Percentiles rank a stretch among this genome's conserved stretches.
Evolutionary conservation across 192 early-diverging fungal species (phyloP).

Genomic region (Chytriomyces hyalinus): DNA sequence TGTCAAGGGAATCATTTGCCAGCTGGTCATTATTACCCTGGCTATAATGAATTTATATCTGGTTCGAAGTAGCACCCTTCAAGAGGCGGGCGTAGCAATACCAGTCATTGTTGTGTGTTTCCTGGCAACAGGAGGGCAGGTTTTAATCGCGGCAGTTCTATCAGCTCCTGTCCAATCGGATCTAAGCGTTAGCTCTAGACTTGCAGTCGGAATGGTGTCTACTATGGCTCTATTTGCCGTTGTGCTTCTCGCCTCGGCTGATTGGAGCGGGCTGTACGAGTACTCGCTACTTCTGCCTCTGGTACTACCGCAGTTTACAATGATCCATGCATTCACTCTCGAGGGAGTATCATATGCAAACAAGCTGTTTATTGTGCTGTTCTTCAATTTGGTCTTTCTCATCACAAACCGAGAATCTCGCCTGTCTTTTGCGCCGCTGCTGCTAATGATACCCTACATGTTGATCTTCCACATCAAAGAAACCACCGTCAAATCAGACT

Average conservation of each 20-base stretch:
- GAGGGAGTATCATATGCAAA: conserved; percentile 23
- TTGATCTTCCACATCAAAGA: conserved; percentile 29
- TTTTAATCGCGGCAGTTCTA: conserved; percentile 17
- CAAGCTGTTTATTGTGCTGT: background rate
- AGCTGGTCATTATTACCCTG: conserved; percentile 15
- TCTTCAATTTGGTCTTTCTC: conserved; percentile 3
- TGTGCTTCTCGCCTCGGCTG: conserved; percentile 3
- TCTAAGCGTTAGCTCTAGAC: conserved; percentile 2
- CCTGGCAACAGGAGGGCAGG: conserved; percentile 25
- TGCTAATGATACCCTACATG: conserved; percentile 15
- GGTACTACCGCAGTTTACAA: conserved; percentile 26
- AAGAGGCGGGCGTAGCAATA: background rate
- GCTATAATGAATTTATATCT: conserved; percentile 25
- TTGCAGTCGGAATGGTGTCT: conserved; percentile 29
- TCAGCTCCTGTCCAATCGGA: background rate
- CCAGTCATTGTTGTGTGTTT: conserved; percentile 10
- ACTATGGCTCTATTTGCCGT: conserved; percentile 17
- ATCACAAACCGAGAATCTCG: conserved; percentile 5
- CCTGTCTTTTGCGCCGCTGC: conserved; percentile 21
- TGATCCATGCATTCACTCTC: conserved; percentile 26
- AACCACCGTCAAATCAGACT: conserved; percentile 34
- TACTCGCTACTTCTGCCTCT: conserved; percentile 18
- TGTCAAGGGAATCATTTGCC: conserved; percentile 32
- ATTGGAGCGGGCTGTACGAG: background rate
- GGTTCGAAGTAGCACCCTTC: background rate